phyloP scores from a whole-genome alignment of 202 grass and related monocot genomes.

The Carex arenaria region DNA sequence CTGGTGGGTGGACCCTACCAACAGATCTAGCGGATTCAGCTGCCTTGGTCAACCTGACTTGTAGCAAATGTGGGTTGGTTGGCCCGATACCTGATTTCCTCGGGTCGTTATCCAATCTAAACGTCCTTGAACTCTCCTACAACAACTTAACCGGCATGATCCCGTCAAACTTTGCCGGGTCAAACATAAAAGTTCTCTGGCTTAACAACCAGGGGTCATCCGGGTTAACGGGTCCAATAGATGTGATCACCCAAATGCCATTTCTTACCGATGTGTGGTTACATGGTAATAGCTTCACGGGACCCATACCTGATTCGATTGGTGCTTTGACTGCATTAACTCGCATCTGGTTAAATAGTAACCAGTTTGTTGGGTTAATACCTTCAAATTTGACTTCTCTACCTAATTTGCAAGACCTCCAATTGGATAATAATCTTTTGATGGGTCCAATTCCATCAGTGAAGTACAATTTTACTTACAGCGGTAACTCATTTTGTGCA shows the following conservation, averaged over 20 bases:
- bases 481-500: constrained; percentile 54
- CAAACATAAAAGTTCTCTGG: constrained; percentile 52
- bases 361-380: constrained; percentile 59
- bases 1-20: constrained; percentile 46
- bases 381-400: constrained; percentile 37
- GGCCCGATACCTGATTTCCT: constrained; percentile 49
- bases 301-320: constrained; percentile 51
- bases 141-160: constrained; percentile 54
- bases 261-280: constrained; percentile 64
- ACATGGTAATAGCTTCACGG: constrained; percentile 77
- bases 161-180: constrained; percentile 31
- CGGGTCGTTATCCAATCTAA: constrained; percentile 37
- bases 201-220: constrained; percentile 71
- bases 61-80: constrained; percentile 35
- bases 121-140: constrained; percentile 55
- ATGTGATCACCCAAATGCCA: constrained; percentile 43
- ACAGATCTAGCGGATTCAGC: constrained; percentile 21
- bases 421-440: constrained; percentile 73
- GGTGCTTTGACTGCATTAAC: constrained; percentile 28
- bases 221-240: constrained; percentile 51
- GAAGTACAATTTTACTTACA: constrained; percentile 39
- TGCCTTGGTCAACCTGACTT: constrained; percentile 33
- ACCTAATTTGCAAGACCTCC: constrained; percentile 31
- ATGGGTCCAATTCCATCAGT: constrained; percentile 52
- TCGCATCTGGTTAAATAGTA: constrained; percentile 48